Evolutionary conservation across 345 rosid species (phyloP).

Genomic region (Nasturtium officinale): DNA sequence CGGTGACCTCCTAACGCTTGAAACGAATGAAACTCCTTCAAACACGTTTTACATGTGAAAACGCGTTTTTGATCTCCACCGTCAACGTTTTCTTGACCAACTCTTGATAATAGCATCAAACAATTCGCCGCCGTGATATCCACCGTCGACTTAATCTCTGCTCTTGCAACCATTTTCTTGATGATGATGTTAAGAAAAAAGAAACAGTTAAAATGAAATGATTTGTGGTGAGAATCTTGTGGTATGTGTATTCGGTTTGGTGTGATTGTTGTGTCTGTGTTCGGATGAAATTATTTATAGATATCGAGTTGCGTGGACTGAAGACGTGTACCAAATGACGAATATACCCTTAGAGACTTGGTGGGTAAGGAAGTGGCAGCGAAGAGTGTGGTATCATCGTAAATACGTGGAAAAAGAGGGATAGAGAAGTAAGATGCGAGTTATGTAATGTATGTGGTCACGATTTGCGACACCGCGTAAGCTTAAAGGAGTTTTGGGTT

Average conservation of each 20-base stretch:
- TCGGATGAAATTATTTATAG: slow-evolving; percentile 28
- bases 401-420: slow-evolving; percentile 27
- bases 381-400: slow-evolving; percentile 36
- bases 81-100: slow-evolving; percentile 46
- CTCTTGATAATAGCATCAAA: slow-evolving; percentile 69
- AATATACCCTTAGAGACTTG: slow-evolving; percentile 37
- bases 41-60: slow-evolving; percentile 83
- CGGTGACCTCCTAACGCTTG: slow-evolving; percentile 97
- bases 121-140: slow-evolving; percentile 53
- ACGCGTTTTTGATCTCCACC: slow-evolving; percentile 43
- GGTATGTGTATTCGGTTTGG: slow-evolving; percentile 41
- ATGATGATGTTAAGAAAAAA: not conserved
- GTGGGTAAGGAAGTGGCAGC: slow-evolving; percentile 47
- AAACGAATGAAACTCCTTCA: slow-evolving; percentile 69
- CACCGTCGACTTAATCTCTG: slow-evolving; percentile 43
- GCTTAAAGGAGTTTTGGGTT: slow-evolving; percentile 12
- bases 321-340: slow-evolving; percentile 35
- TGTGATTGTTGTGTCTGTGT: slow-evolving; percentile 22
- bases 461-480: slow-evolving; percentile 44
- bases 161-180: slow-evolving; percentile 25
- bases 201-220: not conserved
- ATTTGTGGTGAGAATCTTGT: not conserved
- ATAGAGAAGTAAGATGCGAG: not conserved
- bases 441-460: slow-evolving; percentile 48
- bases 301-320: slow-evolving; percentile 33